Base-by-base conservation (phyloP, 2,329 filamentous ascomycete species). In the Gremmenia infestans region DNA sequence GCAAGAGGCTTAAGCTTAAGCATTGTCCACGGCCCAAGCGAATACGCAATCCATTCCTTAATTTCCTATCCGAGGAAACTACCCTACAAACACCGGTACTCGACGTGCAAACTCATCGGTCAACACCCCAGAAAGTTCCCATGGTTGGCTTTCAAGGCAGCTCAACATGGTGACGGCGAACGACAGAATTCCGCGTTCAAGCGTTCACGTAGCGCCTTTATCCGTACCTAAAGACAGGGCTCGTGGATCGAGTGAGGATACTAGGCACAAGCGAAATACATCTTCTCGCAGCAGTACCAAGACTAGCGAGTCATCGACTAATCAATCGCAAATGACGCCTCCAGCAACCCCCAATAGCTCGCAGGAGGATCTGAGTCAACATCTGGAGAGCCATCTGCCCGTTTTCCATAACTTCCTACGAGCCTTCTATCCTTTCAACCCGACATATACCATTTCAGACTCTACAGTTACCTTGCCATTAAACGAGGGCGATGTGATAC, bases 331-430 rank as follows among this genome's bases (percentile, higher is more conserved):
- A 63, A 87, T 92, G 73, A 92, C 88, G 49, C 89, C 89, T 28
- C 89, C 89, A 43, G 76, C 86, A 60, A 92, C 89, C 8, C 89
- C 89, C 17, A 85, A 86, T 72, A 80, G 80, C 67, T 85, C 83
- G 23, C 80, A 81, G 68, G 86, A 90, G 64, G 65, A 74, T 64
- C 66, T 73, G 59, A 70, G 72, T 65, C 66, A 74, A 58, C 69
- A 73, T 62, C 64, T 70, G 50, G 73, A 74, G 60, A 67, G 70
- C 50, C 73, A 78, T 6, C 78, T 83, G 61, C 82, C 87, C 2
- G 79, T 91, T 56, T 96, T 97, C 70, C 89, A 95, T 79, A 96
- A 94, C 76, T 99, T 96, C 69, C 79, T 99, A 47, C 88, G 94
- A 62, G 94, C 94, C 50, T 93, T 96, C 69, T 96, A 96, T 71